Conservation (phyloP, 768 basidiomycete genomes). For the Kondoa subrosea region DNA sequence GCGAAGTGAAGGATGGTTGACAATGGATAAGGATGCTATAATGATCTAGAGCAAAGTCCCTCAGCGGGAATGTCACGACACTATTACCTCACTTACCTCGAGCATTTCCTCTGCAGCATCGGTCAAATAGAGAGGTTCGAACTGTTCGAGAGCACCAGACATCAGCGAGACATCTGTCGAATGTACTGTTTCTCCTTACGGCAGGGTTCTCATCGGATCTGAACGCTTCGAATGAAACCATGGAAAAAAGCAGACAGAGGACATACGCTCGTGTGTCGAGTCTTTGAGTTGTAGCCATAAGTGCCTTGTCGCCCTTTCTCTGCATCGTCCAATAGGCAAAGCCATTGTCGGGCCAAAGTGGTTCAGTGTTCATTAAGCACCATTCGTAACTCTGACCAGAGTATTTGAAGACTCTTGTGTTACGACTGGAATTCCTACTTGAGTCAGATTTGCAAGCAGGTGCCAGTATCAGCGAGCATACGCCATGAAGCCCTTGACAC, state of each 20-base stretch:
- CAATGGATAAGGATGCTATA: too few species aligned
- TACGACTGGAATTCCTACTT: too few species aligned
- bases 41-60: too few species aligned
- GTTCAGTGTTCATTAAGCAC: too few species aligned
- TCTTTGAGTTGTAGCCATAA: neutral
- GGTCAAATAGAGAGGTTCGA: neutral
- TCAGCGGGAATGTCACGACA: too few species aligned
- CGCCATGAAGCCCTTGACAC: neutral
- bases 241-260: neutral
- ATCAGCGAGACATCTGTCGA: neutral
- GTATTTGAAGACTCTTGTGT: too few species aligned
- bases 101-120: neutral
- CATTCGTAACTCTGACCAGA: too few species aligned
- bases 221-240: neutral
- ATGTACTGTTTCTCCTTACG: neutral
- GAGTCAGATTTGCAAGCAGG: too few species aligned
- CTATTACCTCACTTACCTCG: neutral
- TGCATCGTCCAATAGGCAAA: neutral
- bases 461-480: neutral
- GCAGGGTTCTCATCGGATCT: neutral
- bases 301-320: neutral
- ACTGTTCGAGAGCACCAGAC: neutral
- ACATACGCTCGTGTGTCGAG: neutral
- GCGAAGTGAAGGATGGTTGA: too few species aligned
- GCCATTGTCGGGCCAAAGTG: neutral